A percentile compares a stretch with the other conserved stretches of the same genome.
These are phyloP conservation scores for Agaricus subrufescens DNA, from an alignment of 768 basidiomycete species.

Conservation along the genomic window DNA sequence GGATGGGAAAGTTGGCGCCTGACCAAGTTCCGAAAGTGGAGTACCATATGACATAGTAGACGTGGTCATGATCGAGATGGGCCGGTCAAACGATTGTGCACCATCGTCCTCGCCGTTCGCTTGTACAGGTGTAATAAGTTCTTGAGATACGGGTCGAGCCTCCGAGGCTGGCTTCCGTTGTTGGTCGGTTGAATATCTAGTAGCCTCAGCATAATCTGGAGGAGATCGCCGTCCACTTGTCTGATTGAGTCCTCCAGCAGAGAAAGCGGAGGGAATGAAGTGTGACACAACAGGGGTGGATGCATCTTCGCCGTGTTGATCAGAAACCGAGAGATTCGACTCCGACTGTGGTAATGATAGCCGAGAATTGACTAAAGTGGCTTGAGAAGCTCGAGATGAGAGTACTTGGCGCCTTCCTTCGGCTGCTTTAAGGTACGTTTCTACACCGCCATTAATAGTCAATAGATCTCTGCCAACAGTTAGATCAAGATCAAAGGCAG, in stretches of 20 bases:
- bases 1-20: conserved; percentile 32
- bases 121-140: not conserved
- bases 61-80: conserved; percentile 12
- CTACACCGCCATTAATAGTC: conserved; percentile 56
- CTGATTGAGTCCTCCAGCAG: not conserved
- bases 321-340: not conserved
- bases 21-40: conserved; percentile 26
- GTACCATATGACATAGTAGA: conserved; percentile 51
- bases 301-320: not conserved
- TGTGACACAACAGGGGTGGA: conserved; percentile 3
- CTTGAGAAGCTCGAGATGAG: not conserved
- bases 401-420: conserved; percentile 35
- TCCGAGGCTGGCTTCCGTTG: not conserved
- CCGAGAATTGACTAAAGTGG: not conserved
- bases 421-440: conserved; percentile 50
- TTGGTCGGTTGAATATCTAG: not conserved
- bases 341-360: too few relatives aligned
- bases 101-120: not conserved
- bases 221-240: conserved; percentile 2
- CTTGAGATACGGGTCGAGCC: not conserved
- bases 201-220: conserved; percentile 8
- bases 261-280: conserved; percentile 1
- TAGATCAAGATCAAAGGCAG: conserved; percentile 68
- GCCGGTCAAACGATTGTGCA: not conserved
- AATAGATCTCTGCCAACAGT: conserved; percentile 58